Percentiles rank a stretch among this genome's conserved stretches.
Evolutionary conservation across 768 basidiomycete genomes (phyloP).

Genomic region (Lentinula boryana): DNA sequence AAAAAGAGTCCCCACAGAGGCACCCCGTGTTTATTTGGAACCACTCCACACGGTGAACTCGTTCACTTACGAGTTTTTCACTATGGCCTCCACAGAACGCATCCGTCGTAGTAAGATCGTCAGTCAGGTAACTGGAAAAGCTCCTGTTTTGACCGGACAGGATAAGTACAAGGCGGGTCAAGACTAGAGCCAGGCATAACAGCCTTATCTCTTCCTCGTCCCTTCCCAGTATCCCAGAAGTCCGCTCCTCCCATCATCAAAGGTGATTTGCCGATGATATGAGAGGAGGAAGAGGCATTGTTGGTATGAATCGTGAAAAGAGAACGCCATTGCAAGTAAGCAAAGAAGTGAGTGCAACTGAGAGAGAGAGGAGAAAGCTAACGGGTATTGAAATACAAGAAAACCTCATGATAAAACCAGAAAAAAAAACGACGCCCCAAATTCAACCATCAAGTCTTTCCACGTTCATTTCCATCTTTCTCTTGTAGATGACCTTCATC

Average conservation of each 20-base stretch:
- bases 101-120: constrained; percentile 6
- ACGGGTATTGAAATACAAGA: no score
- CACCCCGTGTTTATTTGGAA: constrained; percentile 25
- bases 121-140: constrained; percentile 7
- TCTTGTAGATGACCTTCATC: no score
- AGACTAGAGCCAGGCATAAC: not conserved
- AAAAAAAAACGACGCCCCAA: no score
- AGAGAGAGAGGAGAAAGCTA: no score
- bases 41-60: constrained; percentile 38
- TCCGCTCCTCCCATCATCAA: not conserved
- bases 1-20: constrained; percentile 81
- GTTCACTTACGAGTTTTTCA: constrained; percentile 16
- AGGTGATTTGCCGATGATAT: not conserved
- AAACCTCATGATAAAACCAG: no score
- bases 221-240: not conserved
- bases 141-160: constrained; percentile 9
- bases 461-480: no score
- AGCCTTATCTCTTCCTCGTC: not conserved
- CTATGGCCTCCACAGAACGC: constrained; percentile 19
- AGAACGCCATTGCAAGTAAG: no score
- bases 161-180: not conserved
- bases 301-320: no score
- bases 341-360: no score
- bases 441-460: no score
- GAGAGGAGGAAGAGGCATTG: not conserved